Conservation (phyloP, 176 grass and related monocot genomes). For the Aechmea fasciata region DNA sequence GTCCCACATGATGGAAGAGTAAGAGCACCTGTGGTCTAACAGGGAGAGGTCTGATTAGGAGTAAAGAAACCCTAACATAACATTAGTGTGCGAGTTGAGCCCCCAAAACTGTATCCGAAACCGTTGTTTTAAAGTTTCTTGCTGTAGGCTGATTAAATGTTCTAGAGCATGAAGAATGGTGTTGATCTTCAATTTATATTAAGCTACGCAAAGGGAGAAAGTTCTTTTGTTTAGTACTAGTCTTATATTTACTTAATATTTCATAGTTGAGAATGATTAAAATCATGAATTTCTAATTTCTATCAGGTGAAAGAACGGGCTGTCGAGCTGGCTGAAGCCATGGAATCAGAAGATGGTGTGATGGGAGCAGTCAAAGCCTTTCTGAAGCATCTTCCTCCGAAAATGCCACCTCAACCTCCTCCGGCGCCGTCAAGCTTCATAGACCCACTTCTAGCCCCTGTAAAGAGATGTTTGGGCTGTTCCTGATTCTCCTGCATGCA, state of each 20-base stretch:
- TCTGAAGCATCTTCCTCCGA: slow-evolving; percentile 59
- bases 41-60: too few relatives aligned
- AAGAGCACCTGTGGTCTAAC: too few relatives aligned
- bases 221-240: not conserved
- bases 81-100: too few relatives aligned
- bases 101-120: too few relatives aligned
- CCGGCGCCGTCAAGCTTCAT: slow-evolving; percentile 11
- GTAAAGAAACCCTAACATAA: too few relatives aligned
- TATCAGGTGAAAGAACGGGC: slow-evolving; percentile 71
- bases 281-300: not conserved
- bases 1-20: too few relatives aligned
- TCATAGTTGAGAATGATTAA: not conserved
- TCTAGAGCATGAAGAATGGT: too few relatives aligned
- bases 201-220: too few relatives aligned
- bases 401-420: slow-evolving; percentile 1
- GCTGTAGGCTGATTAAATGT: too few relatives aligned
- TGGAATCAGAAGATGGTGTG: slow-evolving; percentile 74
- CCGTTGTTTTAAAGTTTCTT: too few relatives aligned
- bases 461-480: slow-evolving; percentile 49
- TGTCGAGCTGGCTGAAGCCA: slow-evolving; percentile 56
- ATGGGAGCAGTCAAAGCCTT: slow-evolving; percentile 77
- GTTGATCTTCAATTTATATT: too few relatives aligned
- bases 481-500: slow-evolving; percentile 7
- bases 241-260: not conserved
- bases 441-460: slow-evolving; percentile 13